phyloP scores from a whole-genome alignment of 148 eudicot species.

The Rhododendron kiyosumense region DNA sequence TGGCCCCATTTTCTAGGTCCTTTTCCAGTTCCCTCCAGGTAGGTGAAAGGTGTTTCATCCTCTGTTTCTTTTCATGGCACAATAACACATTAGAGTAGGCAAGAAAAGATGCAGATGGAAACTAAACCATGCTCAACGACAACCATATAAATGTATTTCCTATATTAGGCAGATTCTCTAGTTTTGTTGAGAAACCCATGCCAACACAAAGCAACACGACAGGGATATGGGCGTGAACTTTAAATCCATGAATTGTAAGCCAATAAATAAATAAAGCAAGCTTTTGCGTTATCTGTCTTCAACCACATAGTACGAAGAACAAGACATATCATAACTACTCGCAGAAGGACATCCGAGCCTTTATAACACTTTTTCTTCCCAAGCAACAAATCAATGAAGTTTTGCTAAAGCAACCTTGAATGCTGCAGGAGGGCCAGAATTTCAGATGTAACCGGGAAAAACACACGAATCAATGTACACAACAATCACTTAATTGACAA shows the following conservation, averaged over 20 bases:
- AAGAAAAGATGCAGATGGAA: neutral
- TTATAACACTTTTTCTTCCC: neutral
- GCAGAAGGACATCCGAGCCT: neutral
- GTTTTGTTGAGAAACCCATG: neutral
- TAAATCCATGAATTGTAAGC: no score
- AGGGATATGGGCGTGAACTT: no score
- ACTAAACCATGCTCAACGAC: neutral
- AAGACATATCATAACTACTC: neutral
- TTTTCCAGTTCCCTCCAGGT: constrained; percentile 15
- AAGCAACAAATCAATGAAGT: neutral
- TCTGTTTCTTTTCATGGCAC: constrained; percentile 10
- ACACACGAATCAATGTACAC: neutral
- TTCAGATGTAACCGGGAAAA: neutral
- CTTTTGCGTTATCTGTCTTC: no score
- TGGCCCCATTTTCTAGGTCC: constrained; percentile 38
- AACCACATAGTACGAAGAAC: neutral
- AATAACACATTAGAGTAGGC: neutral
- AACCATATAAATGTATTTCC: neutral
- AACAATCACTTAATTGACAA: neutral
- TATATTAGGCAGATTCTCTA: neutral
- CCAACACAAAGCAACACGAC: no score
- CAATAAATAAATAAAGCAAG: no score
- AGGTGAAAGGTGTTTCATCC: constrained; percentile 22
- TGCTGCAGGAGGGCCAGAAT: neutral
- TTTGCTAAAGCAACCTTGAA: neutral